A percentile compares a stretch with the other conserved stretches of the same genome.
Evolutionary conservation across 768 basidiomycete species (phyloP).

Genomic region (Lactarius hatsudake): DNA sequence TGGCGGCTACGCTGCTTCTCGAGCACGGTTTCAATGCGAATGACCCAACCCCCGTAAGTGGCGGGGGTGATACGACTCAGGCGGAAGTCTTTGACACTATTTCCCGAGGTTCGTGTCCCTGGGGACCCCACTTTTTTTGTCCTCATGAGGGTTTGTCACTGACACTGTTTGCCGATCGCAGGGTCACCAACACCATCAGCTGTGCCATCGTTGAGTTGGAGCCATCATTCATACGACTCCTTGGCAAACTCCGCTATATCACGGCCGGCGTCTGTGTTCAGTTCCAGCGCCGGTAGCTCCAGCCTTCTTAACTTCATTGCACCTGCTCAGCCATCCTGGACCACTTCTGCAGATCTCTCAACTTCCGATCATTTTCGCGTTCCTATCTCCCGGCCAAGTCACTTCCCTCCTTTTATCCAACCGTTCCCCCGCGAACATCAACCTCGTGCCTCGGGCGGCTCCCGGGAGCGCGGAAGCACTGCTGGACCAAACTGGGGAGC

Average conservation of each 20-base stretch:
- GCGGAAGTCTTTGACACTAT: constrained; percentile 52
- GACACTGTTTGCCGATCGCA: constrained; percentile 18
- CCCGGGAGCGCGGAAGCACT: constrained; percentile 34
- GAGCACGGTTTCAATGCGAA: no score
- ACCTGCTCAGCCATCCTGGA: not conserved
- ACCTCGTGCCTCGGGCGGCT: constrained; percentile 43
- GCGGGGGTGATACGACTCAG: constrained; percentile 43
- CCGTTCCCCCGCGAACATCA: constrained; percentile 42
- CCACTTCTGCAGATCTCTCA: constrained; percentile 10
- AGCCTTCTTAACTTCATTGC: constrained; percentile 24
- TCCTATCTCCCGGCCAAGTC: constrained; percentile 22
- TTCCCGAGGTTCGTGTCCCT: constrained; percentile 47
- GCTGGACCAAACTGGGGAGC: constrained; percentile 14
- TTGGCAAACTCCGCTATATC: constrained; percentile 25
- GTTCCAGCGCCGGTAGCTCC: constrained; percentile 17
- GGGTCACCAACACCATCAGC: constrained; percentile 26
- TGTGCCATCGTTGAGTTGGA: constrained; percentile 22
- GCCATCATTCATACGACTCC: constrained; percentile 30
- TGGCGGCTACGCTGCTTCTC: no score
- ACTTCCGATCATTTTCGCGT: not conserved
- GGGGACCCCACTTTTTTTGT: no score
- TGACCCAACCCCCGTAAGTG: no score
- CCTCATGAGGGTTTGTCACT: constrained; percentile 16
- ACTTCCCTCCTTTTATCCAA: constrained; percentile 40
- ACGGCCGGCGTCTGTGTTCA: constrained; percentile 17